Evolutionary conservation across 2,329 filamentous ascomycete genomes (phyloP).

Genomic region (Ophiostoma fasciatum): DNA sequence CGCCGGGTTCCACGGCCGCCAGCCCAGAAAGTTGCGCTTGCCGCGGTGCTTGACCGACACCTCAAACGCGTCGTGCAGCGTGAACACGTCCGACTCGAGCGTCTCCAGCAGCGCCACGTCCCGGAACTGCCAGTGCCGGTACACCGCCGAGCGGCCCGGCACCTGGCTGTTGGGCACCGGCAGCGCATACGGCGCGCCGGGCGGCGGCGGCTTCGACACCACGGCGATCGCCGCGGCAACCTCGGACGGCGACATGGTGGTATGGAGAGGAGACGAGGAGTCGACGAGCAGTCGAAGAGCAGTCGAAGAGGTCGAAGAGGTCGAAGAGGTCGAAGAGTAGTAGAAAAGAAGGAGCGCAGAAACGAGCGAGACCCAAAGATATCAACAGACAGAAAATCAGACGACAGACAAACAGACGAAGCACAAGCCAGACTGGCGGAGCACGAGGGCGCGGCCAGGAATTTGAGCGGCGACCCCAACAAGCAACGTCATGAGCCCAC

Average conservation of each 20-base stretch:
- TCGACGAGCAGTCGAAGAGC: too few species aligned
- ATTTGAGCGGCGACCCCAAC: too few species aligned
- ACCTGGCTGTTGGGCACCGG: constrained; percentile 59
- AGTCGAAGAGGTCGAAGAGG: too few species aligned
- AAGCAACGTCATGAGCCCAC: too few species aligned
- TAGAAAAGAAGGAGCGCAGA: too few species aligned
- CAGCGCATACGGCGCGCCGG: constrained; percentile 65
- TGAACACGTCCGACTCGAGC: constrained; percentile 54
- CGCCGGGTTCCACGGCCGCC: constrained; percentile 60
- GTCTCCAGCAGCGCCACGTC: constrained; percentile 58
- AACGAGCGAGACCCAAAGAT: too few species aligned
- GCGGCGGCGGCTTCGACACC: constrained; percentile 48
- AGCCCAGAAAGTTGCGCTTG: constrained; percentile 61
- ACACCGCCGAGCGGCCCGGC: constrained; percentile 59
- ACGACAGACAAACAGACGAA: too few species aligned
- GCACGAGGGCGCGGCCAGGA: too few species aligned
- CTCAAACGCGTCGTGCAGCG: constrained; percentile 73
- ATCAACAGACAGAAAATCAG: too few species aligned
- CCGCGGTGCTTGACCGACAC: constrained; percentile 44
- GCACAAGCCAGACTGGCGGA: too few species aligned
- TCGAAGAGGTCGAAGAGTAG: too few species aligned
- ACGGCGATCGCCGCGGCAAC: constrained; percentile 31
- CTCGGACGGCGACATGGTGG: constrained; percentile 22
- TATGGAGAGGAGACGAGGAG: constrained; percentile 3
- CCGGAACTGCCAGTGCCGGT: constrained; percentile 67